Percentiles rank a stretch among this genome's conserved stretches.
Evolutionary conservation across 202 grass and related monocot species (phyloP).

Genomic region (Bolboschoenoplectus hybrid): DNA sequence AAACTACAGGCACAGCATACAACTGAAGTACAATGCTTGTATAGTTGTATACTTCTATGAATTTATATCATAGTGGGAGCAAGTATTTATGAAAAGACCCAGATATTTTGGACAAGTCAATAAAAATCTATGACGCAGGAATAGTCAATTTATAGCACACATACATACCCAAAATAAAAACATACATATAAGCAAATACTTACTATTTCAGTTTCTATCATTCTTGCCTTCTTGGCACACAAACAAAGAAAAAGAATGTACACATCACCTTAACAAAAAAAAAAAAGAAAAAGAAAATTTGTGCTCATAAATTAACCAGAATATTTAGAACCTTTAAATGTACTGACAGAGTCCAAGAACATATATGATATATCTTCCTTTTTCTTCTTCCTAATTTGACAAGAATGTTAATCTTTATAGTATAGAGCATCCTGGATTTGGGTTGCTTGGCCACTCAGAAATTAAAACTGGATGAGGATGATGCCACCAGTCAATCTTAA

Average conservation of each 20-base stretch:
- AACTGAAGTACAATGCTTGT: background rate
- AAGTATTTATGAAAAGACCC: background rate
- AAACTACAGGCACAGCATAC: background rate
- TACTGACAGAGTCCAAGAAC: background rate
- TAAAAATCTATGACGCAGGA: background rate
- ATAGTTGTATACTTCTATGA: too few species aligned
- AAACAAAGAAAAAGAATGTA: too few species aligned
- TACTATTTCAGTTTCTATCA: too few species aligned
- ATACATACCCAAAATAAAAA: background rate
- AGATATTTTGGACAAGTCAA: background rate
- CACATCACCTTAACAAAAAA: background rate
- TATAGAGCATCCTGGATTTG: constrained; percentile 16
- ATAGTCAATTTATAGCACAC: background rate
- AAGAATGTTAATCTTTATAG: background rate
- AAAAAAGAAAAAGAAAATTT: background rate
- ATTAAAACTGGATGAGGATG: background rate
- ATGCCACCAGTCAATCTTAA: background rate
- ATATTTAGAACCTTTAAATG: background rate
- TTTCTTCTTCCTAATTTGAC: background rate
- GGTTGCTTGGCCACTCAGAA: background rate
- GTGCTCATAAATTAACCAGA: background rate
- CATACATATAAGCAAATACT: background rate
- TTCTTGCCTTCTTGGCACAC: too few species aligned
- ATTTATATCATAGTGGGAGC: too few species aligned
- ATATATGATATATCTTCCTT: background rate